These are phyloP conservation scores for Gracilariopsis chorda DNA, from an alignment of 23 red algal species.

Conservation along the genomic window DNA sequence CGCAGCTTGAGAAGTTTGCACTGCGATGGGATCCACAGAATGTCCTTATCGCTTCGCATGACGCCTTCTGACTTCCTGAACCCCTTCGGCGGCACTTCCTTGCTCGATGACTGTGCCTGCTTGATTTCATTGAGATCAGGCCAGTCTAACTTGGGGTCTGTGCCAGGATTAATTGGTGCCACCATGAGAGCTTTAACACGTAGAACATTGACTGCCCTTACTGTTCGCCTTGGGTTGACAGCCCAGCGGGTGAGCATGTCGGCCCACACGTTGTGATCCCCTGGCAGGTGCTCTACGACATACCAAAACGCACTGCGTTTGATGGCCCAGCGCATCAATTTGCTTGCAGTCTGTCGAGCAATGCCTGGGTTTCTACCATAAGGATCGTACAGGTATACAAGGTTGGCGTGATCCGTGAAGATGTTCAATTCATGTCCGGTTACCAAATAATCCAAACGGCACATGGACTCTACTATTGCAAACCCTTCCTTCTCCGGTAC, in stretches of 20 bases:
- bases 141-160: neutral
- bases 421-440: too few species aligned
- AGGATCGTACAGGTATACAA: too few species aligned
- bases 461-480: too few species aligned
- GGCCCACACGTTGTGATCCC: too few species aligned
- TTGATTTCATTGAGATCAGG: neutral
- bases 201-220: neutral
- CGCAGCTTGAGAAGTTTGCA: neutral
- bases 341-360: too few species aligned
- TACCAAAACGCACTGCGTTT: neutral
- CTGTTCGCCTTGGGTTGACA: neutral
- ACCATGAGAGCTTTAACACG: neutral
- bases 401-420: too few species aligned
- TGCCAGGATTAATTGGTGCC: neutral
- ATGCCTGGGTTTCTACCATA: too few species aligned
- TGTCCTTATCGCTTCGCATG: neutral
- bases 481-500: too few species aligned
- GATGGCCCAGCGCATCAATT: too few species aligned
- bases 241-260: too few species aligned
- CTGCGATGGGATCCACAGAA: neutral
- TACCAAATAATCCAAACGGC: too few species aligned
- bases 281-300: neutral
- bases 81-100: neutral
- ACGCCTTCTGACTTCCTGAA: neutral
- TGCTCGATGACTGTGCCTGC: neutral